These are phyloP conservation scores for Mycena venus DNA, from an alignment of 768 basidiomycete genomes.

Conservation along the genomic window DNA sequence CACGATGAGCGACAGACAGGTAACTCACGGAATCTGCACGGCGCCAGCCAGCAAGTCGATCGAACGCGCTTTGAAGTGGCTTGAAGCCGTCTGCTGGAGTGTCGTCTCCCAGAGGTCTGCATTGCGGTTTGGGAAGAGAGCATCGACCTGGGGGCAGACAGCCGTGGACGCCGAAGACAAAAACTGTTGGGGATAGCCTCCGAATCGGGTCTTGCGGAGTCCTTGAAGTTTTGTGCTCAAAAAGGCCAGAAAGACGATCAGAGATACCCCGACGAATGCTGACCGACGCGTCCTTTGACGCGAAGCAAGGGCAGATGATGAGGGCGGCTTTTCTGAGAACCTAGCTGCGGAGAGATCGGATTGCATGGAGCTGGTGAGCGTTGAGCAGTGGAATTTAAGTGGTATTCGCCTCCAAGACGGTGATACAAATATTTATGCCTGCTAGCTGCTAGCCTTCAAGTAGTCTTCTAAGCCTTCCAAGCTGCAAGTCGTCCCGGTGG, in stretches of 20 bases:
- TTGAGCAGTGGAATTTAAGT: too few relatives aligned
- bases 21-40: constrained; percentile 58
- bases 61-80: constrained; percentile 53
- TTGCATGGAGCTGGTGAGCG: too few relatives aligned
- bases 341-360: too few relatives aligned
- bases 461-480: too few relatives aligned
- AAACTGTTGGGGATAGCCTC: background rate
- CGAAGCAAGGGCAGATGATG: too few relatives aligned
- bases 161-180: background rate
- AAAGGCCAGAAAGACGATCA: background rate
- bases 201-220: too few relatives aligned
- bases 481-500: too few relatives aligned
- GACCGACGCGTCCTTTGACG: too few relatives aligned
- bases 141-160: constrained; percentile 7
- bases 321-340: too few relatives aligned
- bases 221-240: background rate
- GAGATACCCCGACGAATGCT: background rate
- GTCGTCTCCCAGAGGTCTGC: background rate
- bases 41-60: constrained; percentile 64
- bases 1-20: background rate
- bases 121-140: constrained; percentile 5
- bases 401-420: too few relatives aligned
- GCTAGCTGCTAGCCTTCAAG: too few relatives aligned
- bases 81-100: background rate
- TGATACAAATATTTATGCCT: too few relatives aligned